Evolutionary conservation across 2,329 filamentous ascomycete genomes (phyloP).

Genomic region (Periconia sp.): DNA sequence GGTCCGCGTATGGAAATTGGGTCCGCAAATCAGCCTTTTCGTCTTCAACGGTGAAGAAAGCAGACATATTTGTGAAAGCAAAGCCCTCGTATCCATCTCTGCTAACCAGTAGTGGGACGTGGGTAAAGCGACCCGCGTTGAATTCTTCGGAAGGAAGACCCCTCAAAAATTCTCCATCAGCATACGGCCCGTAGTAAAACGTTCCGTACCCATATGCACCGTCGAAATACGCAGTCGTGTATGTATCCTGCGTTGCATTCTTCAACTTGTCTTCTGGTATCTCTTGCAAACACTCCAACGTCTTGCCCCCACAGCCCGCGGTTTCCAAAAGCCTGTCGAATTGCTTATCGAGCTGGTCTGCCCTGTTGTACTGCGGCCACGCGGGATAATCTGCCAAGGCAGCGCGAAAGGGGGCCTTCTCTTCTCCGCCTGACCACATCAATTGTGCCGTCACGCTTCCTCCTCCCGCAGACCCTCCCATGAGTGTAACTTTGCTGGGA

Average conservation of each 20-base stretch:
- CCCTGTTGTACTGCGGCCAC: slow-evolving; percentile 37
- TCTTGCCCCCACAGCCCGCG: slow-evolving; percentile 24
- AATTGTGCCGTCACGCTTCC: slow-evolving; percentile 50
- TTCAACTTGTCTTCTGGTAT: slow-evolving; percentile 11
- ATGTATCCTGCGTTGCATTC: slow-evolving; percentile 21
- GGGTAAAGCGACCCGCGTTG: slow-evolving; percentile 35
- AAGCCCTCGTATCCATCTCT: slow-evolving; percentile 36
- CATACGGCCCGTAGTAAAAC: slow-evolving; percentile 40
- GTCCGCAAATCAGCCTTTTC: slow-evolving; percentile 30
- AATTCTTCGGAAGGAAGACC: slow-evolving; percentile 37
- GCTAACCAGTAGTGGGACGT: slow-evolving; percentile 41
- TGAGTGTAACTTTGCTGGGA: slow-evolving; percentile 58
- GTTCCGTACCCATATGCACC: slow-evolving; percentile 32
- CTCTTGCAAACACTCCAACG: slow-evolving; percentile 28
- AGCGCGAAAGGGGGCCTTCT: slow-evolving; percentile 40
- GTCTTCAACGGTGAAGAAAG: slow-evolving; percentile 23
- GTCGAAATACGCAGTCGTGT: slow-evolving; percentile 16
- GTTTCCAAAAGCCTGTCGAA: slow-evolving; percentile 26
- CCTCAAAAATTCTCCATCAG: slow-evolving; percentile 36
- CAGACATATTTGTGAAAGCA: slow-evolving; percentile 33
- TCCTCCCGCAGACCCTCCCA: slow-evolving; percentile 60
- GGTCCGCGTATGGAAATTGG: slow-evolving; percentile 37
- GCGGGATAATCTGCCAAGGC: slow-evolving; percentile 39
- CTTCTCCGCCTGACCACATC: slow-evolving; percentile 35
- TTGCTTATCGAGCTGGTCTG: slow-evolving; percentile 32